Percentiles rank a stretch among this genome's conserved stretches.
These are phyloP conservation scores for Phytophthora foliorum DNA, from an alignment of 352 stramenopile species.

Conservation along the genomic window DNA sequence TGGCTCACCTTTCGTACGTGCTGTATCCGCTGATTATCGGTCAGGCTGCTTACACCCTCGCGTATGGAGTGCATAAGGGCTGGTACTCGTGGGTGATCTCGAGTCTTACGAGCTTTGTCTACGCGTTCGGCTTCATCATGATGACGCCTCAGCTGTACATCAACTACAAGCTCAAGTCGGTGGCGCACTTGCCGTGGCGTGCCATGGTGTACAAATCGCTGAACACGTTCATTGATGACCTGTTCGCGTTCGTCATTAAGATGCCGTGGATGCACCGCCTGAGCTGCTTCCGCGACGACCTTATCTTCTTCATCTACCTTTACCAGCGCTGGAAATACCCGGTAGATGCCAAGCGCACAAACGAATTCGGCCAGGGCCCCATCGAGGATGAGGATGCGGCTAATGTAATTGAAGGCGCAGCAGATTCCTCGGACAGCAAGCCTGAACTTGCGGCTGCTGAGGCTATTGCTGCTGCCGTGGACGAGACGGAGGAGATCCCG, in stretches of 20 bases:
- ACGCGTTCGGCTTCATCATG: constrained; percentile 99
- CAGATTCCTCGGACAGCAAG: constrained; percentile 7
- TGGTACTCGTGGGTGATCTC: constrained; percentile 99
- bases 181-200: constrained; percentile 97
- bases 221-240: constrained; percentile 95
- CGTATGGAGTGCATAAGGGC: constrained; percentile 94
- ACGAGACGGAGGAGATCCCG: constrained; percentile 35
- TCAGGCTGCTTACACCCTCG: constrained; percentile 96
- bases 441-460: constrained; percentile 18
- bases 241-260: constrained; percentile 93
- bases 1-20: constrained; percentile 87
- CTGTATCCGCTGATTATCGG: constrained; percentile 92
- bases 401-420: constrained; percentile 41
- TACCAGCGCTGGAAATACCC: constrained; percentile 99
- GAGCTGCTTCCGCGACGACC: constrained; percentile 98
- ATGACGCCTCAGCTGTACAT: constrained; percentile 99
- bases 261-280: constrained; percentile 98
- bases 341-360: constrained; percentile 92
- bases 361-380: constrained; percentile 94
- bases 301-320: constrained; percentile 99
- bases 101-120: constrained; percentile 98
- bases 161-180: constrained; percentile 98
- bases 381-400: constrained; percentile 52
- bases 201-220: constrained; percentile 99
- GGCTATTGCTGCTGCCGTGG: constrained; percentile 28